Evolutionary conservation across 805 yeast species (phyloP).

Genomic region (Vanderwaltozyma tropicalis): DNA sequence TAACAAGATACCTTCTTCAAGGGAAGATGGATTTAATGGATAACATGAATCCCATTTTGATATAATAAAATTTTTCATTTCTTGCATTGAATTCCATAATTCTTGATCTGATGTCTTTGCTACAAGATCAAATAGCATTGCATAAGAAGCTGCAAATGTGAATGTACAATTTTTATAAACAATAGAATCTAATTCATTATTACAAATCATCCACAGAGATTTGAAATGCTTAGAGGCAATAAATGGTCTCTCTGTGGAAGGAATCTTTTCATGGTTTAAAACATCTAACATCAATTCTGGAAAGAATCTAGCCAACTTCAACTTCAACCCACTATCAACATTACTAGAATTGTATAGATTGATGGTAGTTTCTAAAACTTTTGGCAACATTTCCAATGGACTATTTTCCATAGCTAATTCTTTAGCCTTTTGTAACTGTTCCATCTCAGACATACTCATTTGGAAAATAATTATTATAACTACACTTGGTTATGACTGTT

Average conservation of each 20-base stretch:
- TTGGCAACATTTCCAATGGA: slow-evolving; percentile 23
- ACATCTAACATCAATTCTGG: slow-evolving; percentile 17
- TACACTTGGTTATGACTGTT: no score
- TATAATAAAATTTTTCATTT: slow-evolving; percentile 50
- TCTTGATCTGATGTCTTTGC: slow-evolving; percentile 32
- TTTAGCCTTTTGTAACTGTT: slow-evolving; percentile 24
- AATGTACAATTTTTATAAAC: slow-evolving; percentile 32
- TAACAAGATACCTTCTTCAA: background rate
- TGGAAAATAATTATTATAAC: no score
- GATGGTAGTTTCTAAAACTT: slow-evolving; percentile 24
- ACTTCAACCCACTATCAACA: slow-evolving; percentile 3
- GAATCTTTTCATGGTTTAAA: slow-evolving; percentile 15
- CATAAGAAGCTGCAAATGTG: slow-evolving; percentile 36
- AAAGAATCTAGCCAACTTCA: slow-evolving; percentile 16
- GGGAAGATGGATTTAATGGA: background rate
- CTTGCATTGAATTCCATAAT: slow-evolving; percentile 46
- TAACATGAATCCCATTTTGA: slow-evolving; percentile 43
- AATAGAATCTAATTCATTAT: slow-evolving; percentile 19
- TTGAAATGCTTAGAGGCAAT: slow-evolving; percentile 22
- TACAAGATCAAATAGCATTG: slow-evolving; percentile 36
- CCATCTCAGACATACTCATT: slow-evolving; percentile 10
- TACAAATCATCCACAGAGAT: slow-evolving; percentile 19
- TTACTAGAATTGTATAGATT: slow-evolving; percentile 6
- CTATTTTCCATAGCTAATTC: slow-evolving; percentile 23
- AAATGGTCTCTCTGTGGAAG: slow-evolving; percentile 23